These are phyloP conservation scores for Rubia peregrina DNA, from an alignment of 305 asterid genomes.

Conservation along the genomic window DNA sequence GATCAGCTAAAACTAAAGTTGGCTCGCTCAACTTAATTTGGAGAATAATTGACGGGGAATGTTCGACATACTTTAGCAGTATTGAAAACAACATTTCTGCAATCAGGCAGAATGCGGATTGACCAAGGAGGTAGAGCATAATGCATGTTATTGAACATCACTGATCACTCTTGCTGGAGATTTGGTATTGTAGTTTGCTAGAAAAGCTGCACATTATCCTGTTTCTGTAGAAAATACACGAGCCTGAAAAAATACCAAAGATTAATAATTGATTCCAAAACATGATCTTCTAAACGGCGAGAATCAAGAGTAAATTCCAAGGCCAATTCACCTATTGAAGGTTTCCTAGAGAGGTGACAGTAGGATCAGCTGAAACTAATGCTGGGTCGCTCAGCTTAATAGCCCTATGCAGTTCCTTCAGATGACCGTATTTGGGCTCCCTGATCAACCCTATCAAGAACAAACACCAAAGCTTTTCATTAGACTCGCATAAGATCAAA, in stretches of 20 bases:
- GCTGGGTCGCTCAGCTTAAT: constrained; percentile 70
- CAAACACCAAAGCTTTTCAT: constrained; percentile 3
- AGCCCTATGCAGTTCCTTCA: constrained; percentile 82
- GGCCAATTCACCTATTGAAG: constrained; percentile 63
- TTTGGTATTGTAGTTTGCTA: constrained; percentile 59
- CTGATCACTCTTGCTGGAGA: constrained; percentile 53
- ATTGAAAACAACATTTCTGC: constrained; percentile 77
- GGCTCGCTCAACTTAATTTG: constrained; percentile 58
- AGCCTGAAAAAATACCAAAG: constrained; percentile 43
- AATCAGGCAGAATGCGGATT: constrained; percentile 87
- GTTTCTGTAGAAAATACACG: constrained; percentile 57
- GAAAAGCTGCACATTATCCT: constrained; percentile 78
- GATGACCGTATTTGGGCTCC: constrained; percentile 86
- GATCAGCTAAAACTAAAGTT: constrained; percentile 72
- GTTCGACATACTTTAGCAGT: constrained; percentile 71
- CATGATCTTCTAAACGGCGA: neutral
- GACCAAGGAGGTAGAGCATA: constrained; percentile 86
- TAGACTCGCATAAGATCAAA: neutral
- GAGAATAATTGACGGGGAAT: neutral
- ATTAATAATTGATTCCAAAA: constrained; percentile 16
- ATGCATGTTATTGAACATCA: constrained; percentile 83
- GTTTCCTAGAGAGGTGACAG: constrained; percentile 72
- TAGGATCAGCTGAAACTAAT: constrained; percentile 70
- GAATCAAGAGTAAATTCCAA: constrained; percentile 7
- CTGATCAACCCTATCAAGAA: constrained; percentile 56